Percentiles rank a stretch among this genome's conserved stretches.
These are phyloP conservation scores for Trichothecium sympodiale DNA, from an alignment of 2,329 filamentous ascomycete species.

Conservation along the genomic window DNA sequence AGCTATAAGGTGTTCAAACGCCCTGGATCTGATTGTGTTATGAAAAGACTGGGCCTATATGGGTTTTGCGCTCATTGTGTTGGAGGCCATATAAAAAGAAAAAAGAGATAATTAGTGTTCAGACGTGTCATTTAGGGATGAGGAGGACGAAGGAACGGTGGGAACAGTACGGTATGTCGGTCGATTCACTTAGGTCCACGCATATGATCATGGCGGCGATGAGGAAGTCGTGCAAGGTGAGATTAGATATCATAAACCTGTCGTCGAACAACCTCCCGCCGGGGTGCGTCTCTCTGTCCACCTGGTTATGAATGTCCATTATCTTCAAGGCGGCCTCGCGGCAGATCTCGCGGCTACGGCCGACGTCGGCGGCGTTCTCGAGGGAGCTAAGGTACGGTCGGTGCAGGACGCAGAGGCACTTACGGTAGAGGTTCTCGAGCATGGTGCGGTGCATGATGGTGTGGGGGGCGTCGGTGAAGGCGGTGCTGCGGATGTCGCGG, in stretches of 20 bases:
- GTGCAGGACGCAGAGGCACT: conserved; percentile 38
- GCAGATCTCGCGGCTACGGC: conserved; percentile 20
- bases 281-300: conserved; percentile 31
- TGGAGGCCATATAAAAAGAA: too few species aligned
- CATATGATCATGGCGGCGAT: conserved; percentile 50
- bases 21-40: too few species aligned
- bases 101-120: too few species aligned
- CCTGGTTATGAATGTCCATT: conserved; percentile 34
- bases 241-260: conserved; percentile 39
- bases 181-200: conserved; percentile 32
- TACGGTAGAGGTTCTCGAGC: conserved; percentile 36
- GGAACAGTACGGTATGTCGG: conserved; percentile 20
- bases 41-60: too few species aligned
- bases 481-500: conserved; percentile 27
- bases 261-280: conserved; percentile 41
- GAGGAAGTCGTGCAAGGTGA: conserved; percentile 45
- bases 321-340: conserved; percentile 31
- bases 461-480: conserved; percentile 30
- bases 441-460: conserved; percentile 37
- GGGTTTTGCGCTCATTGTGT: too few species aligned
- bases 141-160: not conserved
- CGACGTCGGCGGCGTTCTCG: conserved; percentile 7
- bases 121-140: not conserved
- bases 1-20: too few species aligned
- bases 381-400: conserved; percentile 28